Evolutionary conservation across 495 filamentous ascomycete species (phyloP).

Genomic region (Parathielavia appendiculata): DNA sequence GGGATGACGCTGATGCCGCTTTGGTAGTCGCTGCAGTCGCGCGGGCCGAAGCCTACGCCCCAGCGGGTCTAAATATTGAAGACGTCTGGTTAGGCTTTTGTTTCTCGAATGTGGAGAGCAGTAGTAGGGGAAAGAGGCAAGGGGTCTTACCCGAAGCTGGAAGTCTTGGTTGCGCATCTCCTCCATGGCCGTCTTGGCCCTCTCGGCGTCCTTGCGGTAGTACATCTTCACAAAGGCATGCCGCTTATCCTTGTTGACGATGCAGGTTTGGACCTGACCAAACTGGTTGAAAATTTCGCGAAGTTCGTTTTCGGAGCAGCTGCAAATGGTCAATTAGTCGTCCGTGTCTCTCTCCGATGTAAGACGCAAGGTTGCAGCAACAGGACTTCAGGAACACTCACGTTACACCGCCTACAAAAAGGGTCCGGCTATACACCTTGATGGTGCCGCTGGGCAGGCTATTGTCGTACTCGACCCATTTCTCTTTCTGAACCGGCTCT

Average conservation of each 20-base stretch:
- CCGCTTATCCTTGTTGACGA: conserved; percentile 94
- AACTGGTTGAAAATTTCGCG: conserved; percentile 69
- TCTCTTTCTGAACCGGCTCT: conserved; percentile 44
- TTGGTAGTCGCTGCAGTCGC: conserved; percentile 94
- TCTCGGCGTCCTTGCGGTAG: conserved; percentile 74
- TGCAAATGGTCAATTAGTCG: conserved; percentile 25
- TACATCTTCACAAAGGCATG: conserved; percentile 99
- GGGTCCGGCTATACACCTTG: conserved; percentile 89
- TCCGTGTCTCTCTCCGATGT: neutral
- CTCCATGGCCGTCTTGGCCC: conserved; percentile 88
- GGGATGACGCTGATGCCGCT: conserved; percentile 92
- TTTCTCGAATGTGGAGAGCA: conserved; percentile 5
- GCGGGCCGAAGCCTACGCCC: conserved; percentile 96
- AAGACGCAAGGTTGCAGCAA: too few species aligned
- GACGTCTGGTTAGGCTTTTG: conserved; percentile 22
- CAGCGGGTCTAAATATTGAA: conserved; percentile 65
- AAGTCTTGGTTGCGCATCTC: conserved; percentile 64
- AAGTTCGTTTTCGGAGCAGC: conserved; percentile 74
- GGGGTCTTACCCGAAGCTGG: conserved; percentile 65
- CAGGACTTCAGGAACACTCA: conserved; percentile 43
- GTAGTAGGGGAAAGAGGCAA: neutral
- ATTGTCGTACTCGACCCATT: conserved; percentile 77
- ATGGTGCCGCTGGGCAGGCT: conserved; percentile 68
- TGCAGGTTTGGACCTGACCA: conserved; percentile 90
- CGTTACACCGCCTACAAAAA: conserved; percentile 96